A percentile compares a stretch with the other conserved stretches of the same genome.
Conservation (phyloP, 768 basidiomycete genomes). For the Tricholoma hemisulphureum region DNA sequence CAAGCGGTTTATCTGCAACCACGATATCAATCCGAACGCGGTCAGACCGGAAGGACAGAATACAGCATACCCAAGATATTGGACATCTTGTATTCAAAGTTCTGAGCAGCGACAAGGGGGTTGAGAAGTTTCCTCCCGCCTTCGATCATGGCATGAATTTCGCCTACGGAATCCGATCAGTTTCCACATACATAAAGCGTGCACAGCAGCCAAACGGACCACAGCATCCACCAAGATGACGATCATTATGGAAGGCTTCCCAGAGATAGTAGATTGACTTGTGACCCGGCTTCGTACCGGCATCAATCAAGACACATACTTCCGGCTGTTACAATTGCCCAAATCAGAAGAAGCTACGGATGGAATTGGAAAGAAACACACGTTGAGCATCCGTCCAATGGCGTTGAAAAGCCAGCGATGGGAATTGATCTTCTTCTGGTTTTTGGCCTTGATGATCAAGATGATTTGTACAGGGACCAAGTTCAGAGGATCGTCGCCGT, state of each 20-base stretch:
- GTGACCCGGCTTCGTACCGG: conserved; percentile 94
- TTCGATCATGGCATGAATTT: conserved; percentile 96
- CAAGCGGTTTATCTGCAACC: conserved; percentile 80
- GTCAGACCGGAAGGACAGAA: background rate
- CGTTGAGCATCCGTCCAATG: conserved; percentile 73
- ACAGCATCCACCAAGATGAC: conserved; percentile 81
- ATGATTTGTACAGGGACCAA: conserved; percentile 92
- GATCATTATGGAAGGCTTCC: conserved; percentile 85
- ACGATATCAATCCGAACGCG: background rate
- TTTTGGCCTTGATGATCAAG: conserved; percentile 89
- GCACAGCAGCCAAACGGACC: conserved; percentile 23
- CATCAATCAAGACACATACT: conserved; percentile 89
- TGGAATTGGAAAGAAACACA: conserved; percentile 23
- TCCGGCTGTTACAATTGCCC: conserved; percentile 62
- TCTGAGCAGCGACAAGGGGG: conserved; percentile 91
- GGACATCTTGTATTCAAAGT: conserved; percentile 98
- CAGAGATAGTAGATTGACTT: conserved; percentile 95
- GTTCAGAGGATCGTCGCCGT: conserved; percentile 86
- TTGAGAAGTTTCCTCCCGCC: conserved; percentile 92
- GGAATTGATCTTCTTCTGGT: conserved; percentile 94
- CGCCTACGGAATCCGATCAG: conserved; percentile 29
- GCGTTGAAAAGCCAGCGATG: conserved; percentile 97
- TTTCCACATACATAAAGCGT: background rate
- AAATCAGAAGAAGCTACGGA: background rate
- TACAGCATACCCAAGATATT: conserved; percentile 77